Base-by-base conservation (phyloP, 495 filamentous ascomycete genomes). In the Talaromyces borbonicus region DNA sequence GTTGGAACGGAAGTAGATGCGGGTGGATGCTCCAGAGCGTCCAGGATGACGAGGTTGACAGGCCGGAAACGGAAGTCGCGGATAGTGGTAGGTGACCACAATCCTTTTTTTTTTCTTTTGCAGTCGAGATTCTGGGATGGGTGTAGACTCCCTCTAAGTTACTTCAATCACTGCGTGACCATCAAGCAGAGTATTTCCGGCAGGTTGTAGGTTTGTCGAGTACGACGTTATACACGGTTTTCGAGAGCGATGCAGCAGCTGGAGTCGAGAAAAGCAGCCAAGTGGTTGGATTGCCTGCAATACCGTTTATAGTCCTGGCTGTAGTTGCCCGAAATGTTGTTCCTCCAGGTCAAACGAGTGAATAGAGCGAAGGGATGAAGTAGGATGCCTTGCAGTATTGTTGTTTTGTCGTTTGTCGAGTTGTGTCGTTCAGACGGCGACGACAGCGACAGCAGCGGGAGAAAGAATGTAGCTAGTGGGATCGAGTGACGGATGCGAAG, bases 401-500 rank as follows among this genome's bases (percentile, higher is more conserved):
- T 29, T 29, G 35, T 22, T 38, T 5, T 38, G 35, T 38, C 35
- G 35, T 19, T 38, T 20, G 35, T 38, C 11, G 35, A 20, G n/a
- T n/a, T n/a, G n/a, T n/a, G n/a, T n/a, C n/a, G n/a, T n/a, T n/a
- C n/a, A n/a, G 27, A 30, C 12, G 27, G 12, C 12, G 27, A 12
- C 12, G 27, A 30, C 12, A 8, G 26, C 38, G 38, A 26, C 38
- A 23, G 24, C 36, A 39, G 24, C 24, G 36, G 35, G 36, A 36
- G 15, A 41, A 41, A 15, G 38, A 41, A 41, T 41, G 38, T 41
- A 41, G 26, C 38, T 41, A 26, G 38, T 41, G 18, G 38, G 38
- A 41, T 41, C 20, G 35, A 38, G 35, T 4, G 14, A n/a, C n/a
- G n/a, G n/a, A n/a, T n/a, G 14, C 33, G 33, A 37, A 16, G 15